phyloP scores from a whole-genome alignment of 805 yeast genomes.

The Candida stauntonica region DNA sequence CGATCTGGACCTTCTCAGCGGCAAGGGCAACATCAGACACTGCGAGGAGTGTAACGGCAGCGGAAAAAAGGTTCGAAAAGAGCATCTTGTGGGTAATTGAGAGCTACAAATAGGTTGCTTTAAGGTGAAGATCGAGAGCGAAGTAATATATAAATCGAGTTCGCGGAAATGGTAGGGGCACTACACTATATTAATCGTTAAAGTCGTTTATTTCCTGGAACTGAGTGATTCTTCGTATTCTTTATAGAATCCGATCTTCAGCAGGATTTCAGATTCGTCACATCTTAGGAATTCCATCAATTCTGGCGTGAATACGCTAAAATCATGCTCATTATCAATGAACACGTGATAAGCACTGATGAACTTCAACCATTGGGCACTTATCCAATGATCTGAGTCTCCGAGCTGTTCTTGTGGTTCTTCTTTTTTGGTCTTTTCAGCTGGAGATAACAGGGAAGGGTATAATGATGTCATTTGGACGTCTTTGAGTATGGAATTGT shows the following conservation, averaged over 20 bases:
- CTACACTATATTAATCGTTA: too few species aligned
- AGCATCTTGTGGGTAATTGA: not conserved
- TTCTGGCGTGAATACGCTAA: constrained; percentile 11
- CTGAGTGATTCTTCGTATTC: constrained; percentile 7
- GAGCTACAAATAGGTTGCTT: too few species aligned
- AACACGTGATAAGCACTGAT: constrained; percentile 10
- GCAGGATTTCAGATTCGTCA: constrained; percentile 20
- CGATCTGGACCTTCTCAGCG: constrained; percentile 11
- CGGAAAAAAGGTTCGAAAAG: not conserved
- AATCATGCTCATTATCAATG: constrained; percentile 7
- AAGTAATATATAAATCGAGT: too few species aligned
- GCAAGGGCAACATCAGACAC: constrained; percentile 1
- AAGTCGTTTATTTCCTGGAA: too few species aligned
- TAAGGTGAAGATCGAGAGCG: too few species aligned
- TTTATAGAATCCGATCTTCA: constrained; percentile 19
- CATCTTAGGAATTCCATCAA: constrained; percentile 15
- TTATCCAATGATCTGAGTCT: constrained; percentile 11
- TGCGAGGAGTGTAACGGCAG: constrained; percentile 1
- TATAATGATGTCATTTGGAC: constrained; percentile 1
- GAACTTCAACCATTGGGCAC: constrained; percentile 22
- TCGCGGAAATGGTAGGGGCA: too few species aligned
- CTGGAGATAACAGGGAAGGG: constrained; percentile 1
- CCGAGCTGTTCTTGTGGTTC: constrained; percentile 3
- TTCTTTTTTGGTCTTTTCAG: not conserved
- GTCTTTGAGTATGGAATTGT: not conserved